These are phyloP conservation scores for Lentinus tigrinus DNA, from an alignment of 768 basidiomycete genomes.

Conservation along the genomic window DNA sequence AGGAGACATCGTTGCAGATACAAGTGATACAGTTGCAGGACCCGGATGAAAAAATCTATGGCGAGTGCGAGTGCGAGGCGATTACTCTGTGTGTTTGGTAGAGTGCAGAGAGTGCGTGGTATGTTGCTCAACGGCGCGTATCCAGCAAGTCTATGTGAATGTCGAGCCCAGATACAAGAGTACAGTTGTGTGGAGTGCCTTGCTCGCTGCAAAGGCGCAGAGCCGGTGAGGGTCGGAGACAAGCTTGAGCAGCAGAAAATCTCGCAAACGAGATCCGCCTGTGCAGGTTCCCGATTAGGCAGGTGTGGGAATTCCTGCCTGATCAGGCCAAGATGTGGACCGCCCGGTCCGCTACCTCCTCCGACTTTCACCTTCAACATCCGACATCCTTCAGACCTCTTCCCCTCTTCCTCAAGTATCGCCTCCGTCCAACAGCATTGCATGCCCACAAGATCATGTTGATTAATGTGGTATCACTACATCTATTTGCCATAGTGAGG, in stretches of 20 bases:
- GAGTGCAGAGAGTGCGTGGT: conserved; percentile 8
- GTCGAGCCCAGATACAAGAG: neutral
- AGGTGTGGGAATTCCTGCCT: neutral
- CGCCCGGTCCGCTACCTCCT: too few relatives aligned
- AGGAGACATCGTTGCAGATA: conserved; percentile 48
- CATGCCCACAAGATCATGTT: too few relatives aligned
- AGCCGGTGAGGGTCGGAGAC: conserved; percentile 5
- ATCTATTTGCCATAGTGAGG: too few relatives aligned
- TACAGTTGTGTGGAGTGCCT: neutral
- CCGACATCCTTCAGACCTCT: too few relatives aligned
- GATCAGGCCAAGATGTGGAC: too few relatives aligned
- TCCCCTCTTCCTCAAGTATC: too few relatives aligned
- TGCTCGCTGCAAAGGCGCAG: conserved; percentile 2
- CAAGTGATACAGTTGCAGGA: conserved; percentile 25
- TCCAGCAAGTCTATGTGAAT: neutral
- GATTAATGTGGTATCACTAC: too few relatives aligned
- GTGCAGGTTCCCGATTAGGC: conserved; percentile 13
- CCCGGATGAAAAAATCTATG: conserved; percentile 14
- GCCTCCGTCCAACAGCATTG: too few relatives aligned
- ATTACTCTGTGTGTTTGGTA: conserved; percentile 24
- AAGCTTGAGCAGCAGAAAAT: neutral
- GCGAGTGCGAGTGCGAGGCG: conserved; percentile 19
- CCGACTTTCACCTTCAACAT: too few relatives aligned
- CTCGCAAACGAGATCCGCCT: conserved; percentile 9
- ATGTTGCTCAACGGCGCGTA: conserved; percentile 9